Evolutionary conservation across 306 rosid genomes (phyloP), one percentile per base, ranked within the genome.

Genomic region (Myrica gale): DNA sequence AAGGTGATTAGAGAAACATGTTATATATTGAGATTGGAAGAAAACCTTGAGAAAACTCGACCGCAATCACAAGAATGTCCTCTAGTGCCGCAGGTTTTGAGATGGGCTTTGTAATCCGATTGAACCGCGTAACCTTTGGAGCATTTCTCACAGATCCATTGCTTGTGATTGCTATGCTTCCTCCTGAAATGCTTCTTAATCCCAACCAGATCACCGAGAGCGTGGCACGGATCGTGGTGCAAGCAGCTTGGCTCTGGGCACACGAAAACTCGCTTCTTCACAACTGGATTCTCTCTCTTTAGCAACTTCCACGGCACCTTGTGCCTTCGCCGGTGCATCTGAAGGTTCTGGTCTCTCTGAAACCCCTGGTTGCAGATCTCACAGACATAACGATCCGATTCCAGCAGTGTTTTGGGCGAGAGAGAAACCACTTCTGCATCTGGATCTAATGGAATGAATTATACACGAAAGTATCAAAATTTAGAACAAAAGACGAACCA

Each of bases 291-390:
- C 82, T 96, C 99, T 39, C 99, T 83, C 89, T 96, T 96, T 66
- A 96, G 39, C n/a, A 96, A 84, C 84, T 96, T 96, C 99, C 99
- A 96, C 0, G 99, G 97, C 53, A 96, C 99, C 83, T 96, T 96
- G 84, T 96, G 99, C 51, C 99, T 68, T 46, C 99, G 75, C 75
- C 99, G 76, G 75, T 96, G 99, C 99, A 96, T 96, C 96, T 96
- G 99, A 4, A 96, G 90, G 86, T 96, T 96, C 83, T 96, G 99
- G 88, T 96, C 99, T 79, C 99, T 83, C 82, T 96, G 99, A 85
- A 96, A 96, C 39, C 99, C 99, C 74, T 96, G 99, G 88, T 92
- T 92, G 83, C 99, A 96, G 93, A 95, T 95, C 99, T 95, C 99
- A 47, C 99, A 95, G 51, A 95, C 97, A 66, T 95, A 95, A 9